Base-by-base conservation (phyloP, 2,329 filamentous ascomycete species). In the Fusarium dimerum region DNA sequence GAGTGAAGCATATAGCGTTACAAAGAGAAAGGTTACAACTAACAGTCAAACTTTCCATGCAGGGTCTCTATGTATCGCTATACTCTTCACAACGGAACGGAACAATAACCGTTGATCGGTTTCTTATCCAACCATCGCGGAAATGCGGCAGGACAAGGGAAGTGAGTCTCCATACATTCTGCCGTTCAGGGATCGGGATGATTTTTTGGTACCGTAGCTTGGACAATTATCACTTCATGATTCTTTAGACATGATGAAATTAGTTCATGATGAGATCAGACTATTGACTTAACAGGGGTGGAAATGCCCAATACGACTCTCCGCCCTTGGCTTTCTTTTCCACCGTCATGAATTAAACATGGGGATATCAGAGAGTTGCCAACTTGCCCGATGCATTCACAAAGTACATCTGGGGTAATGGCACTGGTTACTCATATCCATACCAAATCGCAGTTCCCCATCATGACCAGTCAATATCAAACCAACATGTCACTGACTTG, bases 381-480 rank as follows among this genome's bases (percentile, higher is more conserved):
- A 26, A 5, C 20, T 26, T 26, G n/a, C n/a, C n/a, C 20, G 20
- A 26, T 26, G 20, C 20, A 26, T 7, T 26, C 20, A 26, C 20
- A 26, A 7, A 26, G 20, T 26, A 26, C 20, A 26, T 26, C 20
- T 26, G 20, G 20, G 20, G 20, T 26, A 26, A 26, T 26, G 20
- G 20, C 7, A 26, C 20, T 26, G 20, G 20, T 7, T 26, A 26
- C 20, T 26, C 20, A 7, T 26, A 26, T 26, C 20, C 20, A 26
- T 26, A 26, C 7, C 20, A 26, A 26, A 26, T 26, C 4, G 20
- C 20, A 26, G 4, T 26, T 26, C 20, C 20, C 20, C 48, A 48
- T 20, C 41, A 51, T 47, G 26, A 13, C 29, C 30, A 41, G 40
- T 39, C 47, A 40, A 32, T 32, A 43, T 42, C 48, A 42, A 54